phyloP scores from a whole-genome alignment of 202 grass and related monocot species.

The Bolboschoenoplectus hybrid region DNA sequence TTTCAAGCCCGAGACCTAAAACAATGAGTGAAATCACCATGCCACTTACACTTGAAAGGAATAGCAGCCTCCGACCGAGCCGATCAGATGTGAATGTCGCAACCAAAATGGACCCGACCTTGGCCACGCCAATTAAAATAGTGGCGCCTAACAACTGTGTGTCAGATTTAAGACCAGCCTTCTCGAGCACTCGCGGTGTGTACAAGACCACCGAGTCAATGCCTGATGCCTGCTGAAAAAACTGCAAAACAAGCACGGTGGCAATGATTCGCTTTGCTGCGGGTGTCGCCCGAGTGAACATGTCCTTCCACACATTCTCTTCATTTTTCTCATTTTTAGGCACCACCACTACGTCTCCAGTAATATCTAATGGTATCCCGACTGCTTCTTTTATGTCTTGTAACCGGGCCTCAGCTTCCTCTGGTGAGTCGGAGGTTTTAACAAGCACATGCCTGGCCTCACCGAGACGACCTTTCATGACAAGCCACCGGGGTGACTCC shows the following conservation, averaged over 20 bases:
- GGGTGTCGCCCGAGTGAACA: conserved; percentile 40
- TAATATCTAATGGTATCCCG: not conserved
- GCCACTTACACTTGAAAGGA: conserved; percentile 64
- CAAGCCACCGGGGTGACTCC: conserved; percentile 93
- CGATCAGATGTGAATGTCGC: conserved; percentile 65
- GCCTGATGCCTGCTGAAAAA: conserved; percentile 79
- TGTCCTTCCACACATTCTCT: conserved; percentile 55
- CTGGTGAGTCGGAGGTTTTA: conserved; percentile 62
- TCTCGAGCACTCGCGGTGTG: conserved; percentile 59
- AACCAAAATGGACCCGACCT: conserved; percentile 68
- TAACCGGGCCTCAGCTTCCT: conserved; percentile 64
- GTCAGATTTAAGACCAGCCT: conserved; percentile 52
- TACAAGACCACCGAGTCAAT: conserved; percentile 81
- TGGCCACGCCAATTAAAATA: conserved; percentile 68
- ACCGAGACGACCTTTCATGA: conserved; percentile 66
- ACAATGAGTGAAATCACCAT: conserved; percentile 59
- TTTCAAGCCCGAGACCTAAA: conserved; percentile 46
- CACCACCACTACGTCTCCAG: not conserved
- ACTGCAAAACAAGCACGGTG: conserved; percentile 59
- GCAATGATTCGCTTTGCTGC: conserved; percentile 54
- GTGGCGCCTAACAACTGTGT: conserved; percentile 58
- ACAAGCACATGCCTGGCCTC: conserved; percentile 65
- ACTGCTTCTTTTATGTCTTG: conserved; percentile 65
- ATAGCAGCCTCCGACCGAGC: conserved; percentile 65
- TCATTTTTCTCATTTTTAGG: conserved; percentile 33